Conservation (phyloP, 2,329 filamentous ascomycete genomes). For the Trichoderma atroviride region DNA sequence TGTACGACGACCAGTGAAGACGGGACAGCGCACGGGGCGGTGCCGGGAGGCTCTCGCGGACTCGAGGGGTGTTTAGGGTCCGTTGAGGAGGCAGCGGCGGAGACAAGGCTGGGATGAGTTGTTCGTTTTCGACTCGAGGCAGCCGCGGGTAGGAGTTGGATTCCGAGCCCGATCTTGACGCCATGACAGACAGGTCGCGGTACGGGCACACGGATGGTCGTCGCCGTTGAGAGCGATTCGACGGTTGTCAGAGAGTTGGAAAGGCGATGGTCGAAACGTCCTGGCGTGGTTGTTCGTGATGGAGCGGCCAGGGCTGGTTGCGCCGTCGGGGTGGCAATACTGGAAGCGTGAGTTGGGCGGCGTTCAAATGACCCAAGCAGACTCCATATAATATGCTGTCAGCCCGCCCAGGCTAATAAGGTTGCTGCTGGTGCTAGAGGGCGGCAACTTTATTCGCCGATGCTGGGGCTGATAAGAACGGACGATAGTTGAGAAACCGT, state of each 20-base stretch:
- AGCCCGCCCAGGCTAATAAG: slow-evolving; percentile 4
- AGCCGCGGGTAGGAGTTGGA: slow-evolving; percentile 38
- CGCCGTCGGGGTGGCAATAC: slow-evolving; percentile 2
- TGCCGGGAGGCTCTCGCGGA: slow-evolving; percentile 35
- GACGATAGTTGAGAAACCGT: background rate
- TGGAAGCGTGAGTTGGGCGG: slow-evolving; percentile 22
- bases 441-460: background rate
- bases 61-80: slow-evolving; percentile 37
- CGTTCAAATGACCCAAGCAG: slow-evolving; percentile 17
- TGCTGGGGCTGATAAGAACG: background rate
- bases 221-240: background rate
- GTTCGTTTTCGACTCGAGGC: slow-evolving; percentile 36
- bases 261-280: background rate
- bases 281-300: background rate
- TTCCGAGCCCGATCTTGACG: slow-evolving; percentile 40
- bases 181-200: slow-evolving; percentile 33
- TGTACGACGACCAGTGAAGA: slow-evolving; percentile 33
- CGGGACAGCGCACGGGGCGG: slow-evolving; percentile 27
- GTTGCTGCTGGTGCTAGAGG: background rate
- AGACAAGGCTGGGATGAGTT: slow-evolving; percentile 40
- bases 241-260: background rate
- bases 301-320: slow-evolving; percentile 8
- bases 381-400: slow-evolving; percentile 8
- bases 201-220: background rate
- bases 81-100: slow-evolving; percentile 40